Evolutionary conservation across 2,329 filamentous ascomycete genomes (phyloP).

Genomic region (Davidsoniella australis): DNA sequence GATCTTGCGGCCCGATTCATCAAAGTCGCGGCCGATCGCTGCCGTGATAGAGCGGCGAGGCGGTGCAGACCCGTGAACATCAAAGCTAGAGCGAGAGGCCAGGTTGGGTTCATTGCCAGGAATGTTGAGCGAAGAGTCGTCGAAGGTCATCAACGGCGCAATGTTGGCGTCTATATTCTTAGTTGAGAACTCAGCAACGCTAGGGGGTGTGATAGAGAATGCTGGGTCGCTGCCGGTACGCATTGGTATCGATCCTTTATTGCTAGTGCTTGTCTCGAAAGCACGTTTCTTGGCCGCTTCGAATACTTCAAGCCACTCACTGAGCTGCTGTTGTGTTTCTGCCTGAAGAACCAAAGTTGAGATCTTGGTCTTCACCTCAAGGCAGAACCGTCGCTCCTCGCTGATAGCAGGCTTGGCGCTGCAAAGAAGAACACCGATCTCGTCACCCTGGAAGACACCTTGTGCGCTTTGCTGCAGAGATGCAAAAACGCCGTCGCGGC

Average conservation of each 20-base stretch:
- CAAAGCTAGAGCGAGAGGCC: constrained; percentile 51
- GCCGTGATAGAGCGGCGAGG: constrained; percentile 40
- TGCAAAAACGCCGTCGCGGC: constrained; percentile 89
- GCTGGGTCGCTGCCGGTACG: constrained; percentile 48
- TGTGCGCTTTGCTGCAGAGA: constrained; percentile 74
- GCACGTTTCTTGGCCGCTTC: constrained; percentile 88
- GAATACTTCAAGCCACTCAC: constrained; percentile 85
- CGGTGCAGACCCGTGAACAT: constrained; percentile 34
- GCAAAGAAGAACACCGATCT: constrained; percentile 87
- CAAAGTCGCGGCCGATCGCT: constrained; percentile 20
- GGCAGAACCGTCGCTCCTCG: constrained; percentile 90
- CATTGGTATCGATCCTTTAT: constrained; percentile 27
- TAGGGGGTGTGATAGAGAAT: constrained; percentile 80
- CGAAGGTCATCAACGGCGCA: constrained; percentile 22
- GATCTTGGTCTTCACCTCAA: constrained; percentile 96
- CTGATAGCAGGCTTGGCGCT: constrained; percentile 79
- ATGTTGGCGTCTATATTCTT: constrained; percentile 53
- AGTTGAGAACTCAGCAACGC: constrained; percentile 78
- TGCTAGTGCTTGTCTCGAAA: constrained; percentile 51
- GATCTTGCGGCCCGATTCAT: constrained; percentile 45
- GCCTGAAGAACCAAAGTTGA: constrained; percentile 78
- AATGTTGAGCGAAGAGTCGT: constrained; percentile 21
- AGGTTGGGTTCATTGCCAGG: constrained; percentile 26
- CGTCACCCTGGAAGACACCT: constrained; percentile 87
- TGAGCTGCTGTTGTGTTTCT: constrained; percentile 81